phyloP scores from a whole-genome alignment of 1,284 basidiomycete genomes.

The Tremellales sp. region DNA sequence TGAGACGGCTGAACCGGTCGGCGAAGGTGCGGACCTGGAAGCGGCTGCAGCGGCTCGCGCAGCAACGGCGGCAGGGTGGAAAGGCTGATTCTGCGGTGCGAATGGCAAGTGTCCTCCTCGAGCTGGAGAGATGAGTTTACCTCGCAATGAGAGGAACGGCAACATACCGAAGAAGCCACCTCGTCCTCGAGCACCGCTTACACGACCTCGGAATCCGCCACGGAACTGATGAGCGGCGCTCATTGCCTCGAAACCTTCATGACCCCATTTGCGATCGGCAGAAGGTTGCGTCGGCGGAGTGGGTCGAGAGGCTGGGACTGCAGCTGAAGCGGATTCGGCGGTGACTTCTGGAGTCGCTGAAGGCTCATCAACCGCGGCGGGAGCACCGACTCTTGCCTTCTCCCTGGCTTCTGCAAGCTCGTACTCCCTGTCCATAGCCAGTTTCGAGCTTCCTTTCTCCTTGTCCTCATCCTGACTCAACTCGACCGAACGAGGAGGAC shows the following conservation, averaged over 20 bases:
- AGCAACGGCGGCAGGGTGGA: not conserved
- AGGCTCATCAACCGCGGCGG: not conserved
- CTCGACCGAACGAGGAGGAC: not conserved
- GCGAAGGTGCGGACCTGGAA: too few species aligned
- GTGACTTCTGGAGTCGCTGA: conserved; percentile 1
- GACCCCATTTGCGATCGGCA: conserved; percentile 33
- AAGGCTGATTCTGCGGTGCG: conserved; percentile 4
- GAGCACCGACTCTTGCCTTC: not conserved
- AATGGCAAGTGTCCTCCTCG: conserved; percentile 17
- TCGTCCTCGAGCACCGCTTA: conserved; percentile 14
- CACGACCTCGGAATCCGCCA: not conserved
- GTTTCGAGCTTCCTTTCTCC: not conserved
- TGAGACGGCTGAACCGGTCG: not conserved
- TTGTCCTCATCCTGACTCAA: not conserved
- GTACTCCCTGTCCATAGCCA: not conserved
- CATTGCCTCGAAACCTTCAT: conserved; percentile 37
- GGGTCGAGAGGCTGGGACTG: not conserved
- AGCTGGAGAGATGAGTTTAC: conserved; percentile 9
- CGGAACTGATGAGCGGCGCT: conserved; percentile 8
- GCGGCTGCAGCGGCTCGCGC: conserved; percentile 2
- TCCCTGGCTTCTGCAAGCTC: conserved; percentile 1
- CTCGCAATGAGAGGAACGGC: not conserved
- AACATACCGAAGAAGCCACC: conserved; percentile 15
- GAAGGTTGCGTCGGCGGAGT: conserved; percentile 1
- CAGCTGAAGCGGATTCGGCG: too few species aligned